Conservation (phyloP, 257 asterid genomes). For the Przewalskia tangutica region DNA sequence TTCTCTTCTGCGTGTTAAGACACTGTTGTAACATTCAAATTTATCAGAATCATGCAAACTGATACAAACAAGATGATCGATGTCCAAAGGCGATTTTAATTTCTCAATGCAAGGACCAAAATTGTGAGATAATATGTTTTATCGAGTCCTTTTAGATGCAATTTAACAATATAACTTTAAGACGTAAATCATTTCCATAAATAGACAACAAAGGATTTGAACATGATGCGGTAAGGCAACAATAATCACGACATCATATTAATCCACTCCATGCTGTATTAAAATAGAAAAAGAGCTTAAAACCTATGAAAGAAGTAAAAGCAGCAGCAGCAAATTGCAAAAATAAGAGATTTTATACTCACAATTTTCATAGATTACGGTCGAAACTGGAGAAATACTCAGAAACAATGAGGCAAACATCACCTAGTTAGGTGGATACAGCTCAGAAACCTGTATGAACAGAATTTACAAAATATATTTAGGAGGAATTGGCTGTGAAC, state of each 20-base stretch:
- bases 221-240: neutral
- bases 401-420: slow-evolving; percentile 50
- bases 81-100: neutral
- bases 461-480: neutral
- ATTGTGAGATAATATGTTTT: neutral
- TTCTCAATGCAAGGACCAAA: slow-evolving; percentile 4
- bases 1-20: slow-evolving; percentile 27
- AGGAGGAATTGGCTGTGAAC: neutral
- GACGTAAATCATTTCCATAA: neutral
- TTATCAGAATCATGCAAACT: slow-evolving; percentile 11
- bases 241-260: neutral
- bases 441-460: neutral
- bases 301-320: neutral
- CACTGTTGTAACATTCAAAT: slow-evolving; percentile 27
- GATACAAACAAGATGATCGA: neutral
- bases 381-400: slow-evolving; percentile 41
- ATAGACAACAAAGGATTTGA: neutral
- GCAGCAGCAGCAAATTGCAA: neutral
- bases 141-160: neutral
- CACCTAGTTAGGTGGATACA: slow-evolving; percentile 11
- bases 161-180: neutral
- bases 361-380: slow-evolving; percentile 42
- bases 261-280: neutral
- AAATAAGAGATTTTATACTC: slow-evolving; percentile 11
- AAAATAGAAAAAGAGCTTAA: neutral